phyloP scores from a whole-genome alignment of 1,284 basidiomycete genomes.

The Anthracocystis setariae region DNA sequence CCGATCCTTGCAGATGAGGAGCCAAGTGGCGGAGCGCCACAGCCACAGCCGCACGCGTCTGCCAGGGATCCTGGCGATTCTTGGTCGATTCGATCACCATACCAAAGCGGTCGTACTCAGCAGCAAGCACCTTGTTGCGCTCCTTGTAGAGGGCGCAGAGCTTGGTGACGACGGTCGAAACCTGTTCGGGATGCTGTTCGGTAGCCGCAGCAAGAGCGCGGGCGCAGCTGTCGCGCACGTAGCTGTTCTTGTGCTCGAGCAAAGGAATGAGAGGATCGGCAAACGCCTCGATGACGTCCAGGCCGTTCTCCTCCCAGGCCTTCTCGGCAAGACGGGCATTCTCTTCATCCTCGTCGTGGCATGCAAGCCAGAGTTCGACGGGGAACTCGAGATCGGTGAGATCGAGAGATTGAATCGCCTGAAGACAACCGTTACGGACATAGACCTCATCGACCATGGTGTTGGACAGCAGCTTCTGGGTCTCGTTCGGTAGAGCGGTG shows the following conservation, averaged over 20 bases:
- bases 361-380: constrained; percentile 86
- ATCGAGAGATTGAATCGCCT: constrained; percentile 91
- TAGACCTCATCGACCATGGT: constrained; percentile 88
- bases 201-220: constrained; percentile 81
- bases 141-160: constrained; percentile 83
- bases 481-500: constrained; percentile 63
- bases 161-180: constrained; percentile 71
- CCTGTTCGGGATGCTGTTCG: constrained; percentile 78
- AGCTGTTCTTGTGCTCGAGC: constrained; percentile 81
- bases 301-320: constrained; percentile 94
- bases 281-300: constrained; percentile 85
- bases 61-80: constrained; percentile 93
- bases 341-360: constrained; percentile 91
- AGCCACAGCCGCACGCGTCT: constrained; percentile 81
- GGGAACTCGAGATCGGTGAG: constrained; percentile 94
- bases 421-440: constrained; percentile 88
- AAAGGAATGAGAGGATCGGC: constrained; percentile 75
- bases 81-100: constrained; percentile 91
- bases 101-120: constrained; percentile 72
- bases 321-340: constrained; percentile 83
- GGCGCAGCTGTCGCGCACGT: constrained; percentile 82
- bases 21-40: constrained; percentile 78
- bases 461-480: constrained; percentile 74
- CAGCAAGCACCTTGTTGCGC: constrained; percentile 83
- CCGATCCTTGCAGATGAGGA: constrained; percentile 75